Percentiles rank a stretch among this genome's conserved stretches.
Evolutionary conservation across 2,329 filamentous ascomycete genomes (phyloP).

Genomic region (Coleophoma eucalyptorum): DNA sequence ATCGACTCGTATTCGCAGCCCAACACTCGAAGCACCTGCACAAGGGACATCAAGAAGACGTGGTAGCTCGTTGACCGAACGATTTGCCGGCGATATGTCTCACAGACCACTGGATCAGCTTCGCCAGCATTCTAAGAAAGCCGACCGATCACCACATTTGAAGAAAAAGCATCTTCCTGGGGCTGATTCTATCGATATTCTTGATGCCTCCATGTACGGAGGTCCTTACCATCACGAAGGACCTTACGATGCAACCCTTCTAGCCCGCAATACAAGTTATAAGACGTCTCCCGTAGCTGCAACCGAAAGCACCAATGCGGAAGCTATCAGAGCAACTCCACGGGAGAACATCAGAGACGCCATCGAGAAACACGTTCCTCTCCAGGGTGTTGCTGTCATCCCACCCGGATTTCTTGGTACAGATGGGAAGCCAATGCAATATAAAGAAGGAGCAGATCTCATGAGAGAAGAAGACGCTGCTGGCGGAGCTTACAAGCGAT

Average conservation of each 20-base stretch:
- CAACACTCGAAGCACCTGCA: neutral
- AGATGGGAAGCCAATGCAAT: conserved; percentile 68
- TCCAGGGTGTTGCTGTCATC: conserved; percentile 76
- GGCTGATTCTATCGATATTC: conserved; percentile 75
- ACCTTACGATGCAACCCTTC: conserved; percentile 79
- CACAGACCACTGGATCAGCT: conserved; percentile 66
- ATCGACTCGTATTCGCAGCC: neutral
- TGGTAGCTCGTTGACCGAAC: conserved; percentile 50
- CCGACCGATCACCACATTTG: conserved; percentile 64
- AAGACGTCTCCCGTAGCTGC: conserved; percentile 71
- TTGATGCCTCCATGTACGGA: conserved; percentile 62
- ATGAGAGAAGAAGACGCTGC: conserved; percentile 67
- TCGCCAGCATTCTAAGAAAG: conserved; percentile 56
- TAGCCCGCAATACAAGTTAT: conserved; percentile 64
- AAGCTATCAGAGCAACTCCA: conserved; percentile 79
- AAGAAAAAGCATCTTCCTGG: conserved; percentile 61
- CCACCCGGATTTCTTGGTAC: conserved; percentile 68
- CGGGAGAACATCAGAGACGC: conserved; percentile 73
- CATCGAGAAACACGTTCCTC: conserved; percentile 67
- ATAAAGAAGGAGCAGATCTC: conserved; percentile 82
- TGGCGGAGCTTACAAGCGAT: conserved; percentile 76
- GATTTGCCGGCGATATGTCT: conserved; percentile 61
- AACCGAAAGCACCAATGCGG: conserved; percentile 66
- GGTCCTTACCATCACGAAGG: conserved; percentile 82
- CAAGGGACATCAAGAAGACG: conserved; percentile 29